Evolutionary conservation across 352 stramenopile genomes (phyloP).

Genomic region (Aphanomyces cochlioides): DNA sequence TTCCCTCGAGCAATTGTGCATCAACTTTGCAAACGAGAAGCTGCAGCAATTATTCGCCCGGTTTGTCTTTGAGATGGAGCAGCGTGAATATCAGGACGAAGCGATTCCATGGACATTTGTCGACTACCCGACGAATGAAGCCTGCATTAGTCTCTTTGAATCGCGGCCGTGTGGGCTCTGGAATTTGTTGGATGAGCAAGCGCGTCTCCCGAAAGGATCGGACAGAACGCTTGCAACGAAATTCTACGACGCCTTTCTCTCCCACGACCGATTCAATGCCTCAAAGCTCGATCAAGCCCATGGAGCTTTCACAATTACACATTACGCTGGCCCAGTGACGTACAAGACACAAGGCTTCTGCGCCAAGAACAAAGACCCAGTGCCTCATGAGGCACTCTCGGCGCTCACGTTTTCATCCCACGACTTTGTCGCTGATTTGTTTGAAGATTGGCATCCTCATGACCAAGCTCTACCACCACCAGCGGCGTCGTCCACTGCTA

Average conservation of each 20-base stretch:
- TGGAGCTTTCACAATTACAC: conserved; percentile 78
- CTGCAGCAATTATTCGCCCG: conserved; percentile 66
- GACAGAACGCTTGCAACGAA: conserved; percentile 31
- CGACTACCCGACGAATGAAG: conserved; percentile 37
- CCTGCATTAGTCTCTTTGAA: conserved; percentile 44
- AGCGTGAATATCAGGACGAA: conserved; percentile 31
- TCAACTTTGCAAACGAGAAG: conserved; percentile 92
- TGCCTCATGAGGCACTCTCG: conserved; percentile 75
- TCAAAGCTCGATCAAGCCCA: conserved; percentile 74
- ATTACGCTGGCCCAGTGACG: conserved; percentile 82
- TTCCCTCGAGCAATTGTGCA: conserved; percentile 92
- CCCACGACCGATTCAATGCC: conserved; percentile 46
- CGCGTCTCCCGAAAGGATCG: conserved; percentile 31
- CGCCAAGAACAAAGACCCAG: conserved; percentile 88
- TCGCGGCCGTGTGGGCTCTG: conserved; percentile 37
- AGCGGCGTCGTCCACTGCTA: background rate
- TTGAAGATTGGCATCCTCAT: conserved; percentile 80
- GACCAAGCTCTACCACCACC: background rate
- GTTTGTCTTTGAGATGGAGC: conserved; percentile 36
- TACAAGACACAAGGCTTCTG: conserved; percentile 81
- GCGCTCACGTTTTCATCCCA: conserved; percentile 62
- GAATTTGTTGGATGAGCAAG: conserved; percentile 40
- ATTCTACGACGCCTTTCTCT: conserved; percentile 25
- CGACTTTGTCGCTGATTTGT: conserved; percentile 68
- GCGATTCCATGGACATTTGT: conserved; percentile 29